phyloP scores from a whole-genome alignment of 2,329 filamentous ascomycete genomes.

The Diplodia corticola region DNA sequence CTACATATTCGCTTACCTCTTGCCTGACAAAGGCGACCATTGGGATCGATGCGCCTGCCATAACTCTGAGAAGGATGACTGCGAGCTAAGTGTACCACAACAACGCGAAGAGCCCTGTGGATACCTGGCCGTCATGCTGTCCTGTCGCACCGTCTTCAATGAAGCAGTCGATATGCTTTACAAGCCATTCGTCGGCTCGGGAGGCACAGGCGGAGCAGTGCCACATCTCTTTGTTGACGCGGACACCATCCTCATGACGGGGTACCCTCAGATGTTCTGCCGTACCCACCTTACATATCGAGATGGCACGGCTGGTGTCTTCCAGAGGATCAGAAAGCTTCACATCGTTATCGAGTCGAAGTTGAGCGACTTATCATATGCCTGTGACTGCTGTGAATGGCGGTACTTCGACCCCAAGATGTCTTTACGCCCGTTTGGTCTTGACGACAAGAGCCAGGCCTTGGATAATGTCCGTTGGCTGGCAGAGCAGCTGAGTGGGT shows the following conservation, averaged over 20 bases:
- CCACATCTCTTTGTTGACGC: neutral
- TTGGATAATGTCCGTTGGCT: neutral
- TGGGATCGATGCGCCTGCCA: neutral
- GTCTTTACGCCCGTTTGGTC: neutral
- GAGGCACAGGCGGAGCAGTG: neutral
- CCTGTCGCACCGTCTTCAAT: neutral
- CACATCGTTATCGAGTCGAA: neutral
- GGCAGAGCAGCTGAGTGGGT: neutral
- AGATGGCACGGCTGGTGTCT: neutral
- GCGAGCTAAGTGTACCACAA: neutral
- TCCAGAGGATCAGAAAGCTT: neutral
- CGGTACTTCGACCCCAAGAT: too few relatives aligned
- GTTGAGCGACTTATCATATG: neutral
- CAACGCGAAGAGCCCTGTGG: neutral
- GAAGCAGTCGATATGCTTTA: conserved; percentile 4
- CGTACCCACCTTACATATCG: neutral
- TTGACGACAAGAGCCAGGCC: neutral
- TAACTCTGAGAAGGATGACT: neutral
- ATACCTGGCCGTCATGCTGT: neutral
- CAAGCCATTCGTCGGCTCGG: neutral
- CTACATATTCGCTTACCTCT: neutral
- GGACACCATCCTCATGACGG: neutral
- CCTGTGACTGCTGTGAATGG: neutral
- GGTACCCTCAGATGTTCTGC: neutral
- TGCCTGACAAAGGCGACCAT: neutral